Evolutionary conservation across 2,329 filamentous ascomycete species (phyloP).

Genomic region (Epichloe hybrida): DNA sequence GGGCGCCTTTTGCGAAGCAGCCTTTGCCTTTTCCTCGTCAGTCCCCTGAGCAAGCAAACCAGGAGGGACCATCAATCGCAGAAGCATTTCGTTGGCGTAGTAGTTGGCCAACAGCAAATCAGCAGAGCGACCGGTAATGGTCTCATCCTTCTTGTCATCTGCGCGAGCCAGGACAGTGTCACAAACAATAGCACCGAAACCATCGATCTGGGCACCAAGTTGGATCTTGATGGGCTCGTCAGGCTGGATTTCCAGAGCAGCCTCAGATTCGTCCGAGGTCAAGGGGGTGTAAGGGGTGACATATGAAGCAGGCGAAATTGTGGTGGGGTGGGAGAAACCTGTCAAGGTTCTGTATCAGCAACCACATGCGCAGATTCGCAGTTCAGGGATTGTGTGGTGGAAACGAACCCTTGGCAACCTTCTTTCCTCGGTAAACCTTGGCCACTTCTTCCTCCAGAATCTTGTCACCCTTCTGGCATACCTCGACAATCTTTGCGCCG

Average conservation of each 20-base stretch:
- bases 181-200: slow-evolving; percentile 91
- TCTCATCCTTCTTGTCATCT: slow-evolving; percentile 45
- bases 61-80: slow-evolving; percentile 84
- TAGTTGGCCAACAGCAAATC: slow-evolving; percentile 83
- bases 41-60: slow-evolving; percentile 69
- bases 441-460: slow-evolving; percentile 82
- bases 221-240: slow-evolving; percentile 94
- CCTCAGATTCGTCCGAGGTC: slow-evolving; percentile 74
- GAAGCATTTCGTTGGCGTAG: slow-evolving; percentile 89
- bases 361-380: not conserved
- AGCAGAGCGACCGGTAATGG: slow-evolving; percentile 62
- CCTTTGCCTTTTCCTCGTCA: slow-evolving; percentile 93
- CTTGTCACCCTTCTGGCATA: slow-evolving; percentile 94
- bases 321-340: slow-evolving; percentile 90
- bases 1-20: slow-evolving; percentile 65
- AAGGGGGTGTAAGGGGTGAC: slow-evolving; percentile 95
- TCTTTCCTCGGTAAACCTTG: slow-evolving; percentile 98
- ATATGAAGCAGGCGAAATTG: slow-evolving; percentile 84
- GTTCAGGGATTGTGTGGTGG: not conserved
- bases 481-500: slow-evolving; percentile 80
- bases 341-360: slow-evolving; percentile 4
- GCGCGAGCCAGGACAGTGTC: slow-evolving; percentile 68
- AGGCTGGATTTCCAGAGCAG: slow-evolving; percentile 62
- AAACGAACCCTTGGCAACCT: slow-evolving; percentile 70
- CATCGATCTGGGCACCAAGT: slow-evolving; percentile 96